Evolutionary conservation across 2,329 filamentous ascomycete species (phyloP).

Genomic region (Periconia sp.): DNA sequence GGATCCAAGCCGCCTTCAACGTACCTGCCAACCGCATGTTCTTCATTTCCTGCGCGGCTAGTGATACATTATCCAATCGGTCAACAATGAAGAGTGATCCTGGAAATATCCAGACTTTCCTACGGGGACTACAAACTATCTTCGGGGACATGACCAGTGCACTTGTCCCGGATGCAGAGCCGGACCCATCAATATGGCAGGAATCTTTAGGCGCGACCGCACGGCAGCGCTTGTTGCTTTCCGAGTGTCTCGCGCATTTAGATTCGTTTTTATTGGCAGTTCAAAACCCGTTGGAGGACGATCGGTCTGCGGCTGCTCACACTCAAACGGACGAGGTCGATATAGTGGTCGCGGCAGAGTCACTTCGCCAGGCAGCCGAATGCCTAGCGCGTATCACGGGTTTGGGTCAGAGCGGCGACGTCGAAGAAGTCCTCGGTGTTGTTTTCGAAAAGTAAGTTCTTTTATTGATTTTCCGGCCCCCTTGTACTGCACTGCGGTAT

Average conservation of each 20-base stretch:
- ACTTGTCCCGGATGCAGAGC: conserved; percentile 43
- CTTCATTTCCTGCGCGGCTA: conserved; percentile 72
- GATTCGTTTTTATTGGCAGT: conserved; percentile 71
- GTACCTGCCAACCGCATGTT: conserved; percentile 51
- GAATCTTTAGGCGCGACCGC: conserved; percentile 89
- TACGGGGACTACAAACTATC: conserved; percentile 64
- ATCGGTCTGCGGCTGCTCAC: not conserved
- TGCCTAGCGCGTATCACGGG: conserved; percentile 78
- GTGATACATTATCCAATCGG: conserved; percentile 32
- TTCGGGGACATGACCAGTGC: conserved; percentile 71
- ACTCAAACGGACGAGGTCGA: conserved; percentile 61
- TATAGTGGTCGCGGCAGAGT: conserved; percentile 87
- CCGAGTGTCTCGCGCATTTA: conserved; percentile 70
- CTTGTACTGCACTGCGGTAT: not conserved
- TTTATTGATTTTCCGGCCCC: conserved; percentile 2
- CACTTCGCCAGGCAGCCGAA: conserved; percentile 63
- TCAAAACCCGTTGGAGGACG: conserved; percentile 5
- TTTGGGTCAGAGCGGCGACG: conserved; percentile 79
- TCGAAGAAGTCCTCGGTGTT: conserved; percentile 93
- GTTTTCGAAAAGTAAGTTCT: conserved; percentile 90
- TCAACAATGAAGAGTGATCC: conserved; percentile 46
- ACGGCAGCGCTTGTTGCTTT: conserved; percentile 80
- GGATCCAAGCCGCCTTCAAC: conserved; percentile 22
- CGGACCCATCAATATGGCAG: conserved; percentile 69
- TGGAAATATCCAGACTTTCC: conserved; percentile 69